Evolutionary conservation across 768 basidiomycete genomes (phyloP).

Genomic region (Psilocybe sp.): DNA sequence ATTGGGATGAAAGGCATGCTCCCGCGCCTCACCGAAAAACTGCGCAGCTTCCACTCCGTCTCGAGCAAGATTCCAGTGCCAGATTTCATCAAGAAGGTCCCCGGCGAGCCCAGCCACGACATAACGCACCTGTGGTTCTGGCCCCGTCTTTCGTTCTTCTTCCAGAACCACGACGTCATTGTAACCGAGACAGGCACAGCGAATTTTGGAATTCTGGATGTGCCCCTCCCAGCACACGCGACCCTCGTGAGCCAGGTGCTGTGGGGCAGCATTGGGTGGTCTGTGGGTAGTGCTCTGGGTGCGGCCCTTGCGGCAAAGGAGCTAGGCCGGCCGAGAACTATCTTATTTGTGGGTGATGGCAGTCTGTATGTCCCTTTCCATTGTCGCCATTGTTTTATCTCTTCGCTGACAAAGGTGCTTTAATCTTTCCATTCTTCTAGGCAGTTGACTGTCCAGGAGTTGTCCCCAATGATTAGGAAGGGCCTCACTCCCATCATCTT

Average conservation of each 20-base stretch:
- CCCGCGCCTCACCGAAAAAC: constrained; percentile 61
- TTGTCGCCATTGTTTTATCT: constrained; percentile 3
- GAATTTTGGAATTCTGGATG: constrained; percentile 81
- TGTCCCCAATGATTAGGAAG: constrained; percentile 77
- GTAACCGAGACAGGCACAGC: constrained; percentile 91
- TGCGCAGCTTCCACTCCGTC: constrained; percentile 36
- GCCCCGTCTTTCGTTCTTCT: constrained; percentile 75
- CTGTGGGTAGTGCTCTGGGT: constrained; percentile 72
- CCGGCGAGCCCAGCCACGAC: constrained; percentile 43
- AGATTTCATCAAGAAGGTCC: constrained; percentile 38
- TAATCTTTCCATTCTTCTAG: constrained; percentile 36
- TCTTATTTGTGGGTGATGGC: constrained; percentile 86
- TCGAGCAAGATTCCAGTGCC: constrained; percentile 48
- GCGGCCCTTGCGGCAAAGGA: constrained; percentile 80
- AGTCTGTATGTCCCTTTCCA: constrained; percentile 51
- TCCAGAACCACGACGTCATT: constrained; percentile 70
- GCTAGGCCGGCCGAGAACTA: constrained; percentile 55
- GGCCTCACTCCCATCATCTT: constrained; percentile 82
- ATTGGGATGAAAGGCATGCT: constrained; percentile 80
- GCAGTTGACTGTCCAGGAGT: constrained; percentile 78
- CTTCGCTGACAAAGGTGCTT: constrained; percentile 4
- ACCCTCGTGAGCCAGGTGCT: constrained; percentile 74
- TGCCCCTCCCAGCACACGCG: constrained; percentile 70
- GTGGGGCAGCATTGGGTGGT: constrained; percentile 94
- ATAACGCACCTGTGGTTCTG: constrained; percentile 85